A percentile compares a stretch with the other conserved stretches of the same genome.
Conservation (phyloP, 2,329 filamentous ascomycete genomes). For the Septoria linicola region DNA sequence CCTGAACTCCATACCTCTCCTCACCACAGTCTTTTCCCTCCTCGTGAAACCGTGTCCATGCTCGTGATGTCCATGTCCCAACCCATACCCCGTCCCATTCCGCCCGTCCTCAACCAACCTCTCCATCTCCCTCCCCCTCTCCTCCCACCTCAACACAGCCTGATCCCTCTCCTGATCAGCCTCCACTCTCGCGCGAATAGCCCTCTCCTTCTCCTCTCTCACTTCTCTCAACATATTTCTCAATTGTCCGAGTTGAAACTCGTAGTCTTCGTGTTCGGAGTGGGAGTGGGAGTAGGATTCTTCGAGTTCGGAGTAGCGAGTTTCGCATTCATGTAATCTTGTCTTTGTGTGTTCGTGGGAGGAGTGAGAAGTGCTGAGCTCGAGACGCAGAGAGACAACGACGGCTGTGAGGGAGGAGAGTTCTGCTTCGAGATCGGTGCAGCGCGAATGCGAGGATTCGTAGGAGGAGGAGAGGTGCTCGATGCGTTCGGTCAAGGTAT, state of each 20-base stretch:
- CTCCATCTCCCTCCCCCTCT: constrained; percentile 1
- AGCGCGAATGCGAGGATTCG: not conserved
- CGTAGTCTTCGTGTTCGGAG: not conserved
- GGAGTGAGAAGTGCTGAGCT: not conserved
- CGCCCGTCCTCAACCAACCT: not conserved
- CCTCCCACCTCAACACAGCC: not conserved
- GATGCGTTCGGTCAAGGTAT: constrained; percentile 8
- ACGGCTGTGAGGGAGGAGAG: not conserved
- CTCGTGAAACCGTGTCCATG: too few species aligned
- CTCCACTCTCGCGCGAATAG: not conserved
- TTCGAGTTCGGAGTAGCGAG: not conserved
- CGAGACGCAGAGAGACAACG: not conserved
- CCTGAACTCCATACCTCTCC: too few species aligned
- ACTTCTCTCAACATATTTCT: constrained; percentile 6
- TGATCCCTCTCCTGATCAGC: constrained; percentile 4
- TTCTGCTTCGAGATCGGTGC: constrained; percentile 1
- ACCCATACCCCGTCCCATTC: too few species aligned
- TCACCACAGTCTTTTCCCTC: too few species aligned
- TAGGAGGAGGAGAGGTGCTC: constrained; percentile 1
- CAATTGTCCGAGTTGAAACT: constrained; percentile 4
- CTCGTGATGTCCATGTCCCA: too few species aligned
- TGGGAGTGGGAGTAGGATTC: constrained; percentile 2
- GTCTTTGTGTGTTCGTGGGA: constrained; percentile 5
- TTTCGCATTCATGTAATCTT: constrained; percentile 8
- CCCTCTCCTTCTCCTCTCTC: constrained; percentile 5